phyloP scores from a whole-genome alignment of 2,329 filamentous ascomycete genomes.

The Diaporthe eres region DNA sequence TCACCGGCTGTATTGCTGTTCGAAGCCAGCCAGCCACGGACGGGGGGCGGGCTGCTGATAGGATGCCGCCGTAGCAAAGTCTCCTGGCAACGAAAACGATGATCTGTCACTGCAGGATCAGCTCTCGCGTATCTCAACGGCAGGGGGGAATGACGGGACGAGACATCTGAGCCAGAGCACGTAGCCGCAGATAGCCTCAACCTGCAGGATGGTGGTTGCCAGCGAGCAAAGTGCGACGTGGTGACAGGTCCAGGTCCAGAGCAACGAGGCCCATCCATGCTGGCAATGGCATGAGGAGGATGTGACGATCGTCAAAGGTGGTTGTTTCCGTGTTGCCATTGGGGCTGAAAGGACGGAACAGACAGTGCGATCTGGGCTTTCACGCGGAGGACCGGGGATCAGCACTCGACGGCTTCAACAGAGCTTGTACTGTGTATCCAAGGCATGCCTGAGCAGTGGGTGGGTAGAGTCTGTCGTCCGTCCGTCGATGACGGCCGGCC shows the following conservation, averaged over 20 bases:
- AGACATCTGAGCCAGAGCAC: slow-evolving; percentile 27
- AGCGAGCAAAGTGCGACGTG: not conserved
- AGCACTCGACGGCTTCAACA: not conserved
- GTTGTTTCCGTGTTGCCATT: not conserved
- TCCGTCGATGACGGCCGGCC: not conserved
- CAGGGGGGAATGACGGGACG: slow-evolving; percentile 31
- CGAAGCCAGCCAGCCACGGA: slow-evolving; percentile 28
- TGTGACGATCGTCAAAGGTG: not conserved
- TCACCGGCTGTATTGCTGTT: slow-evolving; percentile 21
- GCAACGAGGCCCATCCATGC: not conserved
- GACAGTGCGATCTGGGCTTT: not conserved
- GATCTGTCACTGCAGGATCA: slow-evolving; percentile 41
- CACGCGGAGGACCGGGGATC: not conserved
- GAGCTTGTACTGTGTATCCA: not conserved
- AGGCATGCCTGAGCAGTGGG: not conserved
- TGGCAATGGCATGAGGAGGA: not conserved
- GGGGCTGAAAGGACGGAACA: not conserved
- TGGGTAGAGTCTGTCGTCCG: not conserved
- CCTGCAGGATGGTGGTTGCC: slow-evolving; percentile 13
- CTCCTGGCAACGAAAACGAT: slow-evolving; percentile 35
- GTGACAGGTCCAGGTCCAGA: not conserved
- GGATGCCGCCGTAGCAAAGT: slow-evolving; percentile 6
- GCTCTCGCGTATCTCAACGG: slow-evolving; percentile 42
- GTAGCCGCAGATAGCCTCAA: slow-evolving; percentile 9
- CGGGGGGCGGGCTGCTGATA: slow-evolving; percentile 1